These are phyloP conservation scores for Xylariales sp. DNA, from an alignment of 2,329 filamentous ascomycete species.

Conservation along the genomic window DNA sequence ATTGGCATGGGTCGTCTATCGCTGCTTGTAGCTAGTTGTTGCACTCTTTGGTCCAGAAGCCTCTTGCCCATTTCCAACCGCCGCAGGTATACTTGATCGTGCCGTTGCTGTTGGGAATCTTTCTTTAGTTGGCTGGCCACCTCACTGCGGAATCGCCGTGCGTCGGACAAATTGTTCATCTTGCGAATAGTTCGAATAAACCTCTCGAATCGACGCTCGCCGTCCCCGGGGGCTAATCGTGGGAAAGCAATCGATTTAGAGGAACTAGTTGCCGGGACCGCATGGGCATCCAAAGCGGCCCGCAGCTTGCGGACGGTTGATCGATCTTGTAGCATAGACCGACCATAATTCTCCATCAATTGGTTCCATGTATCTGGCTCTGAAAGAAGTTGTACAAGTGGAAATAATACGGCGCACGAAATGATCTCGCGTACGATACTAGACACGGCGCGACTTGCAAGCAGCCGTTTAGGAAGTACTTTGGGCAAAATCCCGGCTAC, in stretches of 20 bases:
- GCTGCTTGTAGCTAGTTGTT: constrained; percentile 78
- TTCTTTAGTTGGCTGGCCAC: constrained; percentile 91
- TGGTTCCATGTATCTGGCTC: constrained; percentile 99
- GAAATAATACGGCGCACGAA: constrained; percentile 89
- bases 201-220: constrained; percentile 91
- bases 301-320: constrained; percentile 94
- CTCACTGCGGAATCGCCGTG: constrained; percentile 89
- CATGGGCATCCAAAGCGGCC: constrained; percentile 92
- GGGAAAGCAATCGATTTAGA: constrained; percentile 78
- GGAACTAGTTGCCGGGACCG: constrained; percentile 78
- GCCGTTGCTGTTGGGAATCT: constrained; percentile 80
- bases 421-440: constrained; percentile 89
- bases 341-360: constrained; percentile 88
- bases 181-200: constrained; percentile 91
- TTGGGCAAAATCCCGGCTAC: constrained; percentile 77
- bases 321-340: constrained; percentile 89
- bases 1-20: constrained; percentile 56
- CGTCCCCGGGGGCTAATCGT: constrained; percentile 82
- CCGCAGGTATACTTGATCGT: constrained; percentile 87
- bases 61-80: constrained; percentile 92
- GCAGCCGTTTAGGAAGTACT: constrained; percentile 77
- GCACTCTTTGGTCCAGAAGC: constrained; percentile 88
- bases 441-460: constrained; percentile 82
- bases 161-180: constrained; percentile 91
- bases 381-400: constrained; percentile 80